phyloP scores from a whole-genome alignment of 73 alveolate species.

The Paramecium pentaurelia region DNA sequence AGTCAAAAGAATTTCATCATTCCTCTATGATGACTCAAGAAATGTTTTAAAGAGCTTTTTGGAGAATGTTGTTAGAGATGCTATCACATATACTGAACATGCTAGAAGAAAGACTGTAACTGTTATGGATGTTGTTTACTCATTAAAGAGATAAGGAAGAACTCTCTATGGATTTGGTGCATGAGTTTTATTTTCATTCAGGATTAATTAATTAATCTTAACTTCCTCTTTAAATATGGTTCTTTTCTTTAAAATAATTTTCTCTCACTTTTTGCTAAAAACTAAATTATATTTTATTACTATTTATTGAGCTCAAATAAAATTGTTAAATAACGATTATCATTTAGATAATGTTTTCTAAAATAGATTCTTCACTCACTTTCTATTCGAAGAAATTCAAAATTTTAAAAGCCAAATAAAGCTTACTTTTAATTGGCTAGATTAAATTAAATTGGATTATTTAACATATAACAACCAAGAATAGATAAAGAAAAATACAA shows the following conservation, averaged over 20 bases:
- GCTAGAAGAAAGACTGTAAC: conserved; percentile 87
- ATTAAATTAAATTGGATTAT: neutral
- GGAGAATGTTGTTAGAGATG: conserved; percentile 80
- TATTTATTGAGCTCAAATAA: neutral
- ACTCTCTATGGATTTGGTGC: conserved; percentile 80
- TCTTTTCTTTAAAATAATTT: neutral
- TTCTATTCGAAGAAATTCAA: neutral
- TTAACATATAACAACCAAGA: neutral
- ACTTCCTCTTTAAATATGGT: neutral
- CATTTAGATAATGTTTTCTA: neutral
- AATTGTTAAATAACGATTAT: neutral
- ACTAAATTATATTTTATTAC: neutral
- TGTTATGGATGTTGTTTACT: conserved; percentile 86
- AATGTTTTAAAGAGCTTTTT: conserved; percentile 68
- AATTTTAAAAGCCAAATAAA: neutral
- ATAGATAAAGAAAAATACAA: neutral
- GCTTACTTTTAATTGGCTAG: neutral
- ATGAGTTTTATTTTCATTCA: neutral
- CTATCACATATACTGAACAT: conserved; percentile 80
- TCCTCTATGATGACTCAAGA: conserved; percentile 84
- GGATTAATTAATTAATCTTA: neutral
- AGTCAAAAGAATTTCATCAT: conserved; percentile 80
- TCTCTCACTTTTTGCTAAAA: neutral
- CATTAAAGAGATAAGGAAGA: conserved; percentile 82
- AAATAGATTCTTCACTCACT: neutral